Evolutionary conservation across 2,329 filamentous ascomycete species (phyloP), one percentile per base, ranked within the genome.

Genomic region (Blastomyces parvus): DNA sequence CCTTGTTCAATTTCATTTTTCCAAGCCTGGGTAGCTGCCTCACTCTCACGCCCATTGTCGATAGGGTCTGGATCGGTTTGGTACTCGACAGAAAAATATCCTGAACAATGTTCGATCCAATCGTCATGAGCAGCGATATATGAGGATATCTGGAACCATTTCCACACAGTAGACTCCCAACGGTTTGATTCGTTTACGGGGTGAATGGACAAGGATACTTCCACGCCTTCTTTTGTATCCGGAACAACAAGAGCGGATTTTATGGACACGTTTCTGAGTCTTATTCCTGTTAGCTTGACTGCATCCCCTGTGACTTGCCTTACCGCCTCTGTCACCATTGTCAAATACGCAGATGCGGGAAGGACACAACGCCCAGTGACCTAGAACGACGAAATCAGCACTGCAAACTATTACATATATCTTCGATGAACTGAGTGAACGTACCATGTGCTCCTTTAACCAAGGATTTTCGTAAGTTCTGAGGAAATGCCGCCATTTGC

Each of bases 91-190:
- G 66, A 62, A 25, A 76, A 69, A 40, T 71, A 67, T 0, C 74
- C 75, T 46, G 66, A 67, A 63, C 74, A 75, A 63, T 77, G 72
- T 55, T 76, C 72, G 33, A 69, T 70, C 74, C 74, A 76, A 14
- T 70, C 65, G 25, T 72, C 67, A 11, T 67, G 69, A 11, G 65
- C 66, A 4, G 66, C 61, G 59, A 71, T 70, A 63, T 72, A 74
- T 1, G 73, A 75, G 60, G 66, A 68, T 25, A 74, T 69, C 4
- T 68, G 64, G 61, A 75, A 75, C n/a, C 67, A 67, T 8, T 66
- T 69, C 72, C 71, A 74, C 0, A 61, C 52, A 22, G 64, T 66
- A 8, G 68, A 67, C n/a, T 59, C 44, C 56, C 60, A 61, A 11
- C 66, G 62, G 3, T 66, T 67, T 1, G 67, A 61, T 40, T 69